Conservation (phyloP, 306 rosid genomes). For the Lathyrus sativus region DNA sequence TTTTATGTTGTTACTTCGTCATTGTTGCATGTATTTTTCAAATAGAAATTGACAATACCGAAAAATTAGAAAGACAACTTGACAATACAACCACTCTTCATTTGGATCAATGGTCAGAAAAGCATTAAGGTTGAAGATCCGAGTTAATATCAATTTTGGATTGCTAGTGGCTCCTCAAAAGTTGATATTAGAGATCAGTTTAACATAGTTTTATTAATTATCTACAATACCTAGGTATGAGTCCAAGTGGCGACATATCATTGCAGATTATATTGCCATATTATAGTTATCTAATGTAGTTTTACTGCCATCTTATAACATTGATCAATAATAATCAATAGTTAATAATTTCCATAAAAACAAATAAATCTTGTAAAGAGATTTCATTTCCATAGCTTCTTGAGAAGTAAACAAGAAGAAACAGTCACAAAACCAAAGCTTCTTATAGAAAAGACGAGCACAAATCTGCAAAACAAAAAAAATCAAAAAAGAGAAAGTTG, state of each 20-base stretch:
- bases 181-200: conserved; percentile 8
- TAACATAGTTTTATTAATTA: conserved; percentile 14
- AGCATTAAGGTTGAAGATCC: conserved; percentile 4
- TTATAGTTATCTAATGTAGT: too few relatives aligned
- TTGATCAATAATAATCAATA: conserved; percentile 24
- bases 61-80: background rate
- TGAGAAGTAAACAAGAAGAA: conserved; percentile 1
- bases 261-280: background rate
- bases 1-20: too few relatives aligned
- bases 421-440: conserved; percentile 23
- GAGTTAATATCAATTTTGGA: background rate
- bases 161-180: conserved; percentile 13
- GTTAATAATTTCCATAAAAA: conserved; percentile 20
- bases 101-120: conserved; percentile 15
- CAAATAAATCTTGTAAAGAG: conserved; percentile 13
- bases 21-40: too few relatives aligned
- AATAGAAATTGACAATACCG: background rate
- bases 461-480: conserved; percentile 18
- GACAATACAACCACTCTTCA: conserved; percentile 6
- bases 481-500: conserved; percentile 31
- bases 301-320: background rate
- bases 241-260: conserved; percentile 22
- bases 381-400: conserved; percentile 26
- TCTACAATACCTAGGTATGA: conserved; percentile 14
- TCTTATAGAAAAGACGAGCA: conserved; percentile 21